Conservation (phyloP, 2,329 filamentous ascomycete genomes). For the Salinomyces thailandicus region DNA sequence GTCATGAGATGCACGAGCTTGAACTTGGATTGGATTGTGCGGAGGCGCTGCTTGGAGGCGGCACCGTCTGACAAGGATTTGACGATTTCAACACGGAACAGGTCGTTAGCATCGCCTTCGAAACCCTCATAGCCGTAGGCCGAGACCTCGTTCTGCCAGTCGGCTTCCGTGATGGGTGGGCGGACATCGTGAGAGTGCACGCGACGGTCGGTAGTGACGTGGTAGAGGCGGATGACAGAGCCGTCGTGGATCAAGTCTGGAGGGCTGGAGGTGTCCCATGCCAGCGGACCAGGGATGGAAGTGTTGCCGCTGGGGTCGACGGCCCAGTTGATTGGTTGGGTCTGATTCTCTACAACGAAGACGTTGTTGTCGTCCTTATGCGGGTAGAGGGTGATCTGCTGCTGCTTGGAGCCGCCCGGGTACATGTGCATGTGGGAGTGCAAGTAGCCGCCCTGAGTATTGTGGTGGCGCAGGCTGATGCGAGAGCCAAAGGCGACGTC, state of each 20-base stretch:
- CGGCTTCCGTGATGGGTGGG: slow-evolving; percentile 71
- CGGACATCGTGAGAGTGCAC: slow-evolving; percentile 95
- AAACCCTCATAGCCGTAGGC: slow-evolving; percentile 97
- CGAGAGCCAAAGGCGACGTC: slow-evolving; percentile 85
- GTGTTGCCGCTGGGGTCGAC: slow-evolving; percentile 44
- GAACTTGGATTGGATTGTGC: slow-evolving; percentile 96
- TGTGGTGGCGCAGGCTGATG: slow-evolving; percentile 79
- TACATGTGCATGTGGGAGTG: slow-evolving; percentile 98
- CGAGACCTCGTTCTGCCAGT: slow-evolving; percentile 49
- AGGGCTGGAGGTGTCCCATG: slow-evolving; percentile 62
- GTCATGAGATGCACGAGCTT: slow-evolving; percentile 93
- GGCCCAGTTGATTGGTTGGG: slow-evolving; percentile 59
- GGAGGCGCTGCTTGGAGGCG: slow-evolving; percentile 69
- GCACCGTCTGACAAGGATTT: slow-evolving; percentile 74
- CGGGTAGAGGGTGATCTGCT: slow-evolving; percentile 95
- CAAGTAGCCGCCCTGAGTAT: slow-evolving; percentile 94
- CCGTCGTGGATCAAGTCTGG: slow-evolving; percentile 64
- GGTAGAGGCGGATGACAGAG: slow-evolving; percentile 70
- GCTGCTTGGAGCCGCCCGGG: slow-evolving; percentile 91
- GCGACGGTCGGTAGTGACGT: slow-evolving; percentile 70
- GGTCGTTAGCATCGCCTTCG: slow-evolving; percentile 89
- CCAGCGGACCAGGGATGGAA: slow-evolving; percentile 66
- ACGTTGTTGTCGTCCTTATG: slow-evolving; percentile 99
- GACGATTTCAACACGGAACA: slow-evolving; percentile 90
- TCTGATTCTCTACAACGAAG: slow-evolving; percentile 91